These are phyloP conservation scores for Allantophomopsis cytisporea DNA, from an alignment of 2,329 filamentous ascomycete species.

Conservation along the genomic window DNA sequence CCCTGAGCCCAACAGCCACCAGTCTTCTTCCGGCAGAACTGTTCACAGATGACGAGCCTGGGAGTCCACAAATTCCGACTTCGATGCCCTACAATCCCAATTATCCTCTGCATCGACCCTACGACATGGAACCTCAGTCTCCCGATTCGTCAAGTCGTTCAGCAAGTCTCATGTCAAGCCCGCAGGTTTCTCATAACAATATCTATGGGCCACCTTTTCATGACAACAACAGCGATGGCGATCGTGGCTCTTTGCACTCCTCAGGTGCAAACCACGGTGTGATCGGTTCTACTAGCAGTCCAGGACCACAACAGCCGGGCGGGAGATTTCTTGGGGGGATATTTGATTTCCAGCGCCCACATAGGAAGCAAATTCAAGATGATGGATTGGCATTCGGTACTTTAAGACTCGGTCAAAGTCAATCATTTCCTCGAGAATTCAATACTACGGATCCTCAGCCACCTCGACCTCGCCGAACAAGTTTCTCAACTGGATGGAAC, in stretches of 20 bases:
- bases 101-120: conserved; percentile 3
- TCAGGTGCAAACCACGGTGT: conserved; percentile 13
- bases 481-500: conserved; percentile 41
- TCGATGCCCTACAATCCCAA: conserved; percentile 7
- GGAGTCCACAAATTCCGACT: conserved; percentile 19
- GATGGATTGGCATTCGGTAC: conserved; percentile 54
- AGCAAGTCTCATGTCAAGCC: conserved; percentile 44
- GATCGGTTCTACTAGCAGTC: conserved; percentile 13
- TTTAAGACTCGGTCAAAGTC: conserved; percentile 59
- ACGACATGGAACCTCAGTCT: conserved; percentile 38
- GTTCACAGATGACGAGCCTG: conserved; percentile 44
- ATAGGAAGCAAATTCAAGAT: conserved; percentile 44
- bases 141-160: conserved; percentile 45
- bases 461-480: conserved; percentile 39
- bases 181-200: conserved; percentile 44
- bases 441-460: conserved; percentile 39
- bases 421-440: conserved; percentile 55
- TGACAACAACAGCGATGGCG: conserved; percentile 12
- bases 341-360: conserved; percentile 45
- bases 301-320: conserved; percentile 29
- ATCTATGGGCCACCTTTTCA: conserved; percentile 32
- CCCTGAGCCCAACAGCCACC: conserved; percentile 65
- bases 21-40: conserved; percentile 59
- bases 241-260: conserved; percentile 14
- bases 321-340: conserved; percentile 34